phyloP scores from a whole-genome alignment of 2,329 filamentous ascomycete species.

The Xylaria sp. region DNA sequence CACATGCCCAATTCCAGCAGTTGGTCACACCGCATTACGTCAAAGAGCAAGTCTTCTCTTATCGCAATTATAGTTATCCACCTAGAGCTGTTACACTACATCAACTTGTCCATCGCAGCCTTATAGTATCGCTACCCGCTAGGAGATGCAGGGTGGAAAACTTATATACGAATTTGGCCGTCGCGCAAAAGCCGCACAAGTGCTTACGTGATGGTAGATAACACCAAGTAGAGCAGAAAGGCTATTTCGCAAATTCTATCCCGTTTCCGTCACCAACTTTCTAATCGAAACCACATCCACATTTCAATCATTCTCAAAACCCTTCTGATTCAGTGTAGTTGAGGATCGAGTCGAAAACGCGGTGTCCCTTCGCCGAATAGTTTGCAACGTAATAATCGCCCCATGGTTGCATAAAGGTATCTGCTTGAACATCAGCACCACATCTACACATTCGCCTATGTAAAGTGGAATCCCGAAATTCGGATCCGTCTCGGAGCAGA shows the following conservation, averaged over 20 bases:
- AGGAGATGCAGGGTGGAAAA: background rate
- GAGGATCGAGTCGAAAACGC: conserved; percentile 20
- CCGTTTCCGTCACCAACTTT: background rate
- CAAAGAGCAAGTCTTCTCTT: no score
- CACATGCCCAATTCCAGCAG: no score
- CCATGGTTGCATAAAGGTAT: conserved; percentile 31
- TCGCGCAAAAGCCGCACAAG: background rate
- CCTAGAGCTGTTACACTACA: no score
- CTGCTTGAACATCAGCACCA: conserved; percentile 11
- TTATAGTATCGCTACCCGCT: background rate
- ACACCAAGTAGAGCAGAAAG: background rate
- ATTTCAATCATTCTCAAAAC: background rate
- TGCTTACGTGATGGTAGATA: background rate
- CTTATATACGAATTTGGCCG: background rate
- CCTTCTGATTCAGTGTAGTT: background rate
- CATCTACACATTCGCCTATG: background rate
- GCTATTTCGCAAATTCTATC: conserved; percentile 3
- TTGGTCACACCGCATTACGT: no score
- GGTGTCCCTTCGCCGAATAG: conserved; percentile 18
- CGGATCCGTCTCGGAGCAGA: conserved; percentile 2
- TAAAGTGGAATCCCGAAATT: background rate
- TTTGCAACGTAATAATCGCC: conserved; percentile 28
- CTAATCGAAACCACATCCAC: background rate
- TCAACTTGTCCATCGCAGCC: background rate
- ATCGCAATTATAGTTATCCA: no score